Conservation (phyloP, 108 stramenopile genomes). For the Seminavis robusta region DNA sequence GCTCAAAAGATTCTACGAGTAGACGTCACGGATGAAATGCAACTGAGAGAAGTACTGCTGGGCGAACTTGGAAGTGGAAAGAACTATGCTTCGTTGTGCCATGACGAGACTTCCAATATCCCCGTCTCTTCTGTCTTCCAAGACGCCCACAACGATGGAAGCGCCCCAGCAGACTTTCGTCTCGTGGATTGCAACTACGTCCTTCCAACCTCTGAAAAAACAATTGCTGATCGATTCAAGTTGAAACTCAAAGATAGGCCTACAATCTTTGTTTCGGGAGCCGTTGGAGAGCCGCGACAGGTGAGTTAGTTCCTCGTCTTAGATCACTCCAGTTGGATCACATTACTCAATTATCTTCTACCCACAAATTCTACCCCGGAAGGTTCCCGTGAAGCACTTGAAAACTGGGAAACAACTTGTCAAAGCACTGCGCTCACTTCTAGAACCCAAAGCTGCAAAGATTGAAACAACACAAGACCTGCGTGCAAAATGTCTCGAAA, state of each 20-base stretch:
- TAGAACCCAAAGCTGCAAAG: constrained; percentile 80
- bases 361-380: background rate
- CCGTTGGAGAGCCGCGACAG: constrained; percentile 68
- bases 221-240: constrained; percentile 74
- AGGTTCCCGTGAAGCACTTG: constrained; percentile 70
- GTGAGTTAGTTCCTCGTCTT: constrained; percentile 6
- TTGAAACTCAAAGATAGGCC: constrained; percentile 71
- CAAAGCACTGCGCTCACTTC: constrained; percentile 61
- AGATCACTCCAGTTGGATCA: background rate
- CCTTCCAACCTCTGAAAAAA: constrained; percentile 59
- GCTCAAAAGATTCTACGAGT: constrained; percentile 67
- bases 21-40: constrained; percentile 63
- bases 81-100: constrained; percentile 75
- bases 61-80: constrained; percentile 61
- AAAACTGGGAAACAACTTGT: constrained; percentile 81
- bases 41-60: constrained; percentile 78
- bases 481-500: constrained; percentile 76
- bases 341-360: background rate
- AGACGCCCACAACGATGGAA: constrained; percentile 64
- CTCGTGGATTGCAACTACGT: constrained; percentile 73
- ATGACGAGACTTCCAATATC: constrained; percentile 33
- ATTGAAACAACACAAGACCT: constrained; percentile 85
- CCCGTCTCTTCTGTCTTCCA: constrained; percentile 73
- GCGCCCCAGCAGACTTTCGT: constrained; percentile 64
- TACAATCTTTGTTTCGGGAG: constrained; percentile 76